Conservation (phyloP, 2,329 filamentous ascomycete species). For the Fusarium burgessii region DNA sequence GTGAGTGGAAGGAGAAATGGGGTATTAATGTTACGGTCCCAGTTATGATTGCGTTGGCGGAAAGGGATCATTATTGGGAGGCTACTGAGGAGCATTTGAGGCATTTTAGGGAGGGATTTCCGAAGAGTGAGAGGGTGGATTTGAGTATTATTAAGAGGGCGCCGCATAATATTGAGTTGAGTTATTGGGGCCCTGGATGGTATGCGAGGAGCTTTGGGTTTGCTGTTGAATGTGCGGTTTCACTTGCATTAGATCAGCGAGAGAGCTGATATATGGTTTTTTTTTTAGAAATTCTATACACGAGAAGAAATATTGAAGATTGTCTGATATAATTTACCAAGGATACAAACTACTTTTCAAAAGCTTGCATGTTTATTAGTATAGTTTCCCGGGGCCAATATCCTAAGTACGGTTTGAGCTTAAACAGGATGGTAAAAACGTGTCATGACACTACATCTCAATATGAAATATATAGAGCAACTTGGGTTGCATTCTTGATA, state of each 20-base stretch:
- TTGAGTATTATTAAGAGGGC: constrained; percentile 31
- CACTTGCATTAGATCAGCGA: background rate
- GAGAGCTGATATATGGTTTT: too few species aligned
- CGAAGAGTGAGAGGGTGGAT: constrained; percentile 31
- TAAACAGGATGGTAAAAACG: background rate
- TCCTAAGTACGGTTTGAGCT: too few species aligned
- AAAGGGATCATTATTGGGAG: constrained; percentile 33
- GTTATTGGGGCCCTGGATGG: constrained; percentile 38
- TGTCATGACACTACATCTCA: rapidly evolving
- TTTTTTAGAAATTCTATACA: background rate
- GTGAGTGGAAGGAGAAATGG: constrained; percentile 37
- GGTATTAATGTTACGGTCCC: constrained; percentile 21
- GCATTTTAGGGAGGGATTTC: constrained; percentile 19
- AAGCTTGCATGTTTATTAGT: rapidly evolving
- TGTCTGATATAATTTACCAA: too few species aligned
- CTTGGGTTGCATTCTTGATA: too few species aligned
- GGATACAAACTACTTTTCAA: background rate
- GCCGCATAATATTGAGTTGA: constrained; percentile 40
- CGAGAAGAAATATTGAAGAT: rapidly evolving
- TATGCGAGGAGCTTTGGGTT: constrained; percentile 41
- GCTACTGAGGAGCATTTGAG: constrained; percentile 36
- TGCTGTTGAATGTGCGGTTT: constrained; percentile 36
- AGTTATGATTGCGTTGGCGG: constrained; percentile 32
- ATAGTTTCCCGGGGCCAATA: too few species aligned
- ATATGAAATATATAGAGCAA: too few species aligned